phyloP scores from a whole-genome alignment of 83 land plant genomes.

The Thuja plicata region DNA sequence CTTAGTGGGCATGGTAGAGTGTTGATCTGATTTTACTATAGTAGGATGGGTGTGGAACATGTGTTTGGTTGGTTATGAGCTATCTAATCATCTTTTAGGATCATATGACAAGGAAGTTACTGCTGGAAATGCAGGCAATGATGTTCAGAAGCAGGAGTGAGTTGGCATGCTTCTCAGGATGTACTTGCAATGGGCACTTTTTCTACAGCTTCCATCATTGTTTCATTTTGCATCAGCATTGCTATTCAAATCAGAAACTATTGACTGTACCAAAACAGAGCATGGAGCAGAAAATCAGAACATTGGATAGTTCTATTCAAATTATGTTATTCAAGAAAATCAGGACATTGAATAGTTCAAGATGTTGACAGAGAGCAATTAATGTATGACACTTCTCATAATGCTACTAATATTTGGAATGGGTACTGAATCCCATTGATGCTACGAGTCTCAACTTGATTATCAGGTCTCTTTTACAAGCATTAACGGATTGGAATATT shows the following conservation, averaged over 20 bases:
- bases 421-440: constrained; percentile 23
- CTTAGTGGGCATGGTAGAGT: too few relatives aligned
- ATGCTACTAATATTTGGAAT: constrained; percentile 28
- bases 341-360: too few relatives aligned
- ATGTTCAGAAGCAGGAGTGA: too few relatives aligned
- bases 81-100: constrained; percentile 33
- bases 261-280: not conserved
- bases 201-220: constrained; percentile 25
- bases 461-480: constrained; percentile 1
- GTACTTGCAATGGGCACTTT: constrained; percentile 6
- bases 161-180: too few relatives aligned
- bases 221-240: constrained; percentile 19
- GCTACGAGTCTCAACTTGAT: not conserved
- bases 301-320: not conserved
- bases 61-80: too few relatives aligned
- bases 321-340: too few relatives aligned
- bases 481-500: not conserved
- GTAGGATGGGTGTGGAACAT: too few relatives aligned
- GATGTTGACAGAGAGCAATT: not conserved
- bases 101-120: constrained; percentile 41
- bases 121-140: too few relatives aligned
- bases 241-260: constrained; percentile 15
- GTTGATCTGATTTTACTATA: too few relatives aligned
- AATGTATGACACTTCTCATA: constrained; percentile 1
- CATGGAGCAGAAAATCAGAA: not conserved